These are phyloP conservation scores for Corylus americana DNA, from an alignment of 306 rosid genomes.

Conservation along the genomic window DNA sequence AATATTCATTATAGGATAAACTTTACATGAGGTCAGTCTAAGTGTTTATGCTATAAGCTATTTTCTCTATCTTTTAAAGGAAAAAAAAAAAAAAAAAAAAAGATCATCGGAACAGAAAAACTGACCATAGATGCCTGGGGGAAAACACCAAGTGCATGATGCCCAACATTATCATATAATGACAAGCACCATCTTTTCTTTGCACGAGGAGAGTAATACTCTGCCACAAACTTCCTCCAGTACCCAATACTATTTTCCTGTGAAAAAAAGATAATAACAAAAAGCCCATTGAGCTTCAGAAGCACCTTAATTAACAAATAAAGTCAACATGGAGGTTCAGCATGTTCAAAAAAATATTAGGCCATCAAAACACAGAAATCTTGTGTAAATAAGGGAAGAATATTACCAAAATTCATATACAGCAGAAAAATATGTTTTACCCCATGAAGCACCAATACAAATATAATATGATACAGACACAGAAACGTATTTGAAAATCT, in stretches of 20 bases:
- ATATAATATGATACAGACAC: background rate
- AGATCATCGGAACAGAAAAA: slow-evolving; percentile 16
- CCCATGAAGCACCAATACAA: background rate
- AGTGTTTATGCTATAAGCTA: background rate
- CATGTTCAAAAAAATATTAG: background rate
- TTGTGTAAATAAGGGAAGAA: background rate
- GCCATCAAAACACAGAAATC: slow-evolving; percentile 6
- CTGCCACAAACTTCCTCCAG: slow-evolving; percentile 97
- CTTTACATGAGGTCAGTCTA: background rate
- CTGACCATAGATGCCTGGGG: slow-evolving; percentile 93
- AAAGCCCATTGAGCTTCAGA: background rate
- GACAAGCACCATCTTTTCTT: slow-evolving; percentile 98
- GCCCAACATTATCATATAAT: slow-evolving; percentile 79
- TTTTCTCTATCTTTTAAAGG: background rate
- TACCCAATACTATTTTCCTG: slow-evolving; percentile 95
- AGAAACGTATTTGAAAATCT: background rate
- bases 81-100: slow-evolving; percentile 10
- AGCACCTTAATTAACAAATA: background rate
- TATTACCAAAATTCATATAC: background rate
- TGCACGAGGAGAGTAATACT: slow-evolving; percentile 94
- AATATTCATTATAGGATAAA: background rate
- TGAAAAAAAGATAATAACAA: slow-evolving; percentile 14
- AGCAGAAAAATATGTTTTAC: background rate
- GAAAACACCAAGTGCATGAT: slow-evolving; percentile 88
- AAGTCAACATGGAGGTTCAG: background rate